phyloP scores from a whole-genome alignment of 2,329 filamentous ascomycete species.

The Fusarium sp. region DNA sequence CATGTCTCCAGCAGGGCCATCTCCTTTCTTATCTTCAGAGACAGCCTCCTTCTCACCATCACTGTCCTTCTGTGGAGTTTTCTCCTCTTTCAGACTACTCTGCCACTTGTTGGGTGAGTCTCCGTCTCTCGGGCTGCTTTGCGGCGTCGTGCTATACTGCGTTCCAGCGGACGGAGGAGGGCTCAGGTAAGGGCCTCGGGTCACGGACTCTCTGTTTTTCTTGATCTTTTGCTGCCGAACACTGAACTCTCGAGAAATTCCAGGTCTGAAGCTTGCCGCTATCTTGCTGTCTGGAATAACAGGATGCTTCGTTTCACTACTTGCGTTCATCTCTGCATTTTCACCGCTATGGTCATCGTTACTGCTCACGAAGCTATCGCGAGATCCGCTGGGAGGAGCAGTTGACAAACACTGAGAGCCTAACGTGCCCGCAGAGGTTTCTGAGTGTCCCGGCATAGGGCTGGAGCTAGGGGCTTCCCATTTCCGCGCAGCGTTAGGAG shows the following conservation, averaged over 20 bases:
- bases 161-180: background rate
- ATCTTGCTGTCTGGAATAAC: background rate
- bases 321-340: background rate
- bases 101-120: background rate
- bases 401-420: background rate
- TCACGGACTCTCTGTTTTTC: background rate
- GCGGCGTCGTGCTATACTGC: background rate
- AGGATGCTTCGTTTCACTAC: background rate
- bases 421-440: background rate
- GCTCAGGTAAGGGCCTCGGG: background rate
- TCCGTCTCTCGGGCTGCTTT: background rate
- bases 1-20: background rate
- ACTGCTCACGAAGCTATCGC: background rate
- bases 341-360: background rate
- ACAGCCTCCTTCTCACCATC: background rate
- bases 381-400: background rate
- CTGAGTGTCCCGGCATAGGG: background rate
- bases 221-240: background rate
- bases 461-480: background rate
- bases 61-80: background rate
- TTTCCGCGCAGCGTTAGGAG: background rate
- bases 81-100: background rate
- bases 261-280: background rate
- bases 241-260: background rate
- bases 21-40: background rate